Evolutionary conservation across 495 filamentous ascomycete genomes (phyloP), one percentile per base, ranked within the genome.

Genomic region (Tuber borchii): DNA sequence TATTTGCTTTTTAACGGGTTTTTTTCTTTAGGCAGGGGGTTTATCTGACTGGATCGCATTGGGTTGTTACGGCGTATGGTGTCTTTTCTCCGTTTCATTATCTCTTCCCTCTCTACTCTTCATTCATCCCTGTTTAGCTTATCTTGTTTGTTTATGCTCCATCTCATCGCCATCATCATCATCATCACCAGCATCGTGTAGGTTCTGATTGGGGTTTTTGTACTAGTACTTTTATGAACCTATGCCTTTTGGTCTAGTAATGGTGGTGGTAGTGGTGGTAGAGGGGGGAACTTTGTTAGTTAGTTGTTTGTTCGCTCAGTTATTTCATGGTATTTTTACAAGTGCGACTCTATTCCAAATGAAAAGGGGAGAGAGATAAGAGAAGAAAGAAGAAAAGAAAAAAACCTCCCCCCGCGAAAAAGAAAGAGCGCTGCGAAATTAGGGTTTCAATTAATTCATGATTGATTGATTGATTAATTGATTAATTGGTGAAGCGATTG

Each of bases 1-100:
- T 65, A 34, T 65, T 65, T 65, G 56, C 56, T 65, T 65, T 56
- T 34, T 34, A 65, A 65, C 26, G 56, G 56, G 56, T 65, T 6
- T 40, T 39, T 40, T 65, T 65, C 56, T 65, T 65, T 65, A 12
- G 56, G 56, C 26, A 65, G 26, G 56, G n/a, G 26, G 26, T 65
- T 65, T 65, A 17, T 65, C 56, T 65, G 2, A 61, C 56, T 31
- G n/a, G 56, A 61, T 61, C n/a, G 56, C 56, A 61, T 61, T 61
- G 56, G 56, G 56, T 61, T 9, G 56, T 31, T 61, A 31, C 56
- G 56, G 56, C 56, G 56, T 31, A 61, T 61, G 56, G 56, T 10
- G 56, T 61, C n/a, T 56, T n/a, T 56, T 61, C n/a, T 31, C 2
- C 48, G 48, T 61, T 61, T 61, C 56, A 61, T 61, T 26, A 61